These are phyloP conservation scores for Pestalotiopsis sp. DNA, from an alignment of 2,329 filamentous ascomycete genomes.

Conservation along the genomic window DNA sequence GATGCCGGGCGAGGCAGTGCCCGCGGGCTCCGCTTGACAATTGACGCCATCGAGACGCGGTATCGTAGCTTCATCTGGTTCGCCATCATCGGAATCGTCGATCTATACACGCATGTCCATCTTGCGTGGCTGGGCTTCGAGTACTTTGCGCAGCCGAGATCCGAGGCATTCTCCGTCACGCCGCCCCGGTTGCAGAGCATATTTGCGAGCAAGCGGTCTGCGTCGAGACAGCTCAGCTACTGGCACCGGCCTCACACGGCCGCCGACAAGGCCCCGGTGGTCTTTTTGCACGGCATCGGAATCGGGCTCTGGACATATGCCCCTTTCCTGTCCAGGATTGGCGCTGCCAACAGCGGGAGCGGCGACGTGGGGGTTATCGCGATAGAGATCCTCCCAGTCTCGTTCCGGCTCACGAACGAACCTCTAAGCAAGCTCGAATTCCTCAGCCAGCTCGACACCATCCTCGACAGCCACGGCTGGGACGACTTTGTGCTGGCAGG, in stretches of 20 bases:
- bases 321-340: slow-evolving; percentile 56
- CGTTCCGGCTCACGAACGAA: slow-evolving; percentile 60
- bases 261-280: slow-evolving; percentile 55
- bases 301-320: slow-evolving; percentile 68
- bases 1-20: slow-evolving; percentile 57
- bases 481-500: slow-evolving; percentile 61
- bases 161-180: slow-evolving; percentile 48
- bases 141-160: slow-evolving; percentile 48
- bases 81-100: slow-evolving; percentile 55
- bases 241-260: slow-evolving; percentile 68
- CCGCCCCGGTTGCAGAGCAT: slow-evolving; percentile 59
- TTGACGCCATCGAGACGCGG: slow-evolving; percentile 64
- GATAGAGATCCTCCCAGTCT: slow-evolving; percentile 67
- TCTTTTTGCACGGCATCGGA: slow-evolving; percentile 74
- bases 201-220: slow-evolving; percentile 47
- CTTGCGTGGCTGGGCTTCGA: slow-evolving; percentile 53
- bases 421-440: slow-evolving; percentile 57
- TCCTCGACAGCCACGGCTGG: slow-evolving; percentile 61
- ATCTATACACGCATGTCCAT: slow-evolving; percentile 49
- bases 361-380: slow-evolving; percentile 64
- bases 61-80: slow-evolving; percentile 71
- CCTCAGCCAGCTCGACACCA: slow-evolving; percentile 54
- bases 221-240: slow-evolving; percentile 57
- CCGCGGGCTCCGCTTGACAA: slow-evolving; percentile 61
- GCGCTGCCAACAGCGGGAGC: slow-evolving; percentile 26